Percentiles rank a stretch among this genome's conserved stretches.
phyloP scores from a whole-genome alignment of 1,284 basidiomycete species.

The Peniophora sp. region DNA sequence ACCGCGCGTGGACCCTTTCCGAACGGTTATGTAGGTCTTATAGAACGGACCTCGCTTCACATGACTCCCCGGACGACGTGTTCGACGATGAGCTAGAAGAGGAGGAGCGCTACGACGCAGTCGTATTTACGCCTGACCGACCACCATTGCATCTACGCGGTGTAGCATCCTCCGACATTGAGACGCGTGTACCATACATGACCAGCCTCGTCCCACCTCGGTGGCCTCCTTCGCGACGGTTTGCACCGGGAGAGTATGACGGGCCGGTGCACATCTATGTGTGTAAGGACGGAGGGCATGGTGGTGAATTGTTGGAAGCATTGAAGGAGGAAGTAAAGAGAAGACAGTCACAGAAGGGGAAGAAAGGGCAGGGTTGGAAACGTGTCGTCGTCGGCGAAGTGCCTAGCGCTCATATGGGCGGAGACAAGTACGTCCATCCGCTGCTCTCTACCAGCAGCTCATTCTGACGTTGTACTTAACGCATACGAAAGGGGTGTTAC shows the following conservation, averaged over 20 bases:
- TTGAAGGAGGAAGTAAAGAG: conserved; percentile 19
- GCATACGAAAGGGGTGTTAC: conserved; percentile 56
- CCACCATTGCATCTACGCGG: conserved; percentile 40
- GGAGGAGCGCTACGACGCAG: conserved; percentile 29
- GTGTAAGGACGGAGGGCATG: conserved; percentile 34
- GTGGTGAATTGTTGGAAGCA: conserved; percentile 38
- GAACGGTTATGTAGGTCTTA: background rate
- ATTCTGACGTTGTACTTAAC: background rate
- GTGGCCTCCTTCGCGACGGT: background rate
- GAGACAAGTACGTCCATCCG: conserved; percentile 62
- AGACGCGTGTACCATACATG: conserved; percentile 19
- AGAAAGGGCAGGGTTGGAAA: conserved; percentile 5
- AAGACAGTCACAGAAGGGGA: conserved; percentile 12
- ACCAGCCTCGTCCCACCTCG: conserved; percentile 32
- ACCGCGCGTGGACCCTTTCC: background rate
- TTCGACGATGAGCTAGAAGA: background rate
- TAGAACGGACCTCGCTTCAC: background rate
- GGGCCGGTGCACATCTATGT: conserved; percentile 45
- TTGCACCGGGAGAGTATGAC: conserved; percentile 13
- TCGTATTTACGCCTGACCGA: conserved; percentile 40
- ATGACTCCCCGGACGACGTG: conserved; percentile 8
- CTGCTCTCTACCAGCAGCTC: background rate
- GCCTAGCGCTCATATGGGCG: conserved; percentile 79
- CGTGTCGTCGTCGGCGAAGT: conserved; percentile 47
- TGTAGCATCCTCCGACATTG: conserved; percentile 39